These are phyloP conservation scores for Zelopaecilomyces penicillatus DNA, from an alignment of 2,329 filamentous ascomycete species.

Conservation along the genomic window DNA sequence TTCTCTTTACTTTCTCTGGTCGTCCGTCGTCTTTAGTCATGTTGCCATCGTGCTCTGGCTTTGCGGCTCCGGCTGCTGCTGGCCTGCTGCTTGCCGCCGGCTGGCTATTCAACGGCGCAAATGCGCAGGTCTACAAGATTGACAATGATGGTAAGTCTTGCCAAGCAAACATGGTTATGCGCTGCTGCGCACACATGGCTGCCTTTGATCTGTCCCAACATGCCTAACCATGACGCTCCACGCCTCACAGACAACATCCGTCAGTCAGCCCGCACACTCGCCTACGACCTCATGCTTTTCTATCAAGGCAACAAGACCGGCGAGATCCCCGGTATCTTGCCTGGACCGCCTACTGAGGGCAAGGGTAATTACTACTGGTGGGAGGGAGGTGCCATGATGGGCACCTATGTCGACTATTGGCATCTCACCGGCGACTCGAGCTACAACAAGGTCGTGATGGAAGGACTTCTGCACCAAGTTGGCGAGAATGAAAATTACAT, in stretches of 20 bases:
- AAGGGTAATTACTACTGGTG: constrained; percentile 63
- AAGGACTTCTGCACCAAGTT: constrained; percentile 50
- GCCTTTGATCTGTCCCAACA: background rate
- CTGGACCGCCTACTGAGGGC: constrained; percentile 40
- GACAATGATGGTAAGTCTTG: constrained; percentile 20
- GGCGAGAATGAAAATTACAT: constrained; percentile 51
- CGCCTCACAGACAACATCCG: constrained; percentile 35
- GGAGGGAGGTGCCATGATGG: constrained; percentile 63
- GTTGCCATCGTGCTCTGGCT: background rate
- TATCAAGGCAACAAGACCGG: constrained; percentile 45
- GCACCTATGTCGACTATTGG: constrained; percentile 62
- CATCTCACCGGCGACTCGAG: constrained; percentile 55
- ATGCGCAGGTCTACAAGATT: constrained; percentile 23
- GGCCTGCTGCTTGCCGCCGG: constrained; percentile 3
- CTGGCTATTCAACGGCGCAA: constrained; percentile 5
- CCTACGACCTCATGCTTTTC: constrained; percentile 41
- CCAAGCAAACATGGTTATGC: background rate
- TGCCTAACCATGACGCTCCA: background rate
- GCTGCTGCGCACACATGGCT: too few relatives aligned
- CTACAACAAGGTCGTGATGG: constrained; percentile 51
- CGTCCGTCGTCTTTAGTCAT: background rate
- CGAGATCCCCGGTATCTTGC: constrained; percentile 47
- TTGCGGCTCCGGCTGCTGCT: background rate
- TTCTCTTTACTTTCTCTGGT: background rate
- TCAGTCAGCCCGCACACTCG: constrained; percentile 36